phyloP scores from a whole-genome alignment of 2,329 filamentous ascomycete genomes.

The Blastomyces parvus region DNA sequence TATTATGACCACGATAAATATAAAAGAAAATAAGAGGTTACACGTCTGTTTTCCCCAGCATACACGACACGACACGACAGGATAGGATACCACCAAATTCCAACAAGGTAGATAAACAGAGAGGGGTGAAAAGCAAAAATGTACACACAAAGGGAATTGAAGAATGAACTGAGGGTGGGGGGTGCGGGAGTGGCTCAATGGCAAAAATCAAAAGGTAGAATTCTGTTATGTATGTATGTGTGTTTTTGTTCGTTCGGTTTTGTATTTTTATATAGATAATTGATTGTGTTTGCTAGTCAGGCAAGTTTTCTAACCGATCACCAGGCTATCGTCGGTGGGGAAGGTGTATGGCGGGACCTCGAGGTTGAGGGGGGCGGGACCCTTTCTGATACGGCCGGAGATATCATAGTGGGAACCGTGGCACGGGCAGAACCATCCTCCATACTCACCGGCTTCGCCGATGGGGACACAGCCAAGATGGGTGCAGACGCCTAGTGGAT shows the following conservation, averaged over 20 bases:
- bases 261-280: background rate
- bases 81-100: background rate
- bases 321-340: slow-evolving; percentile 73
- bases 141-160: background rate
- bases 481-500: slow-evolving; percentile 78
- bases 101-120: background rate
- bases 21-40: background rate
- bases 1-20: background rate
- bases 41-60: background rate
- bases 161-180: background rate
- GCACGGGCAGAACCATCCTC: slow-evolving; percentile 99
- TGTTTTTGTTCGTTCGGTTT: background rate
- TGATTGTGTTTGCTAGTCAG: background rate
- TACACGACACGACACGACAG: slow-evolving; percentile 1
- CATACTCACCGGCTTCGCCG: slow-evolving; percentile 93
- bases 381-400: slow-evolving; percentile 94
- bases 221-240: background rate
- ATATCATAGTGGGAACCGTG: slow-evolving; percentile 99
- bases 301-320: slow-evolving; percentile 68
- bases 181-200: background rate
- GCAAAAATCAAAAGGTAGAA: background rate
- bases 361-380: slow-evolving; percentile 92
- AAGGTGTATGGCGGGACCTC: slow-evolving; percentile 91
- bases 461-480: slow-evolving; percentile 99
- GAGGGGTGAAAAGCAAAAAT: too few relatives aligned